A percentile compares a stretch with the other conserved stretches of the same genome.
These are phyloP conservation scores for Sordariomycetes sp. DNA, from an alignment of 2,329 filamentous ascomycete species.

Conservation along the genomic window DNA sequence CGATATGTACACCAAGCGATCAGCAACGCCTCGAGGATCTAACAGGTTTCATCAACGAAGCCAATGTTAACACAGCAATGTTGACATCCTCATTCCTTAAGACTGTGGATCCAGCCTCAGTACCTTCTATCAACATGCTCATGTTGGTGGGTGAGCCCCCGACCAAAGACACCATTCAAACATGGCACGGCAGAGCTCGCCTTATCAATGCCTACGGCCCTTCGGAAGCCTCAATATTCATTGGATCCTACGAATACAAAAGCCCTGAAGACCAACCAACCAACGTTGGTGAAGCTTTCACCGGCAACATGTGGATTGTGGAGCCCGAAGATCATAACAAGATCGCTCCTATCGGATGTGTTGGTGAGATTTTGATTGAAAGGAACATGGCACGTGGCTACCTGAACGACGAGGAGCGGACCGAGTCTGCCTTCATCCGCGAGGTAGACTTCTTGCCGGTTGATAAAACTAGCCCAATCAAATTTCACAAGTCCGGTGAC, in stretches of 20 bases:
- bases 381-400: slow-evolving; percentile 15
- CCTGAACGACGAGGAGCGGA: slow-evolving; percentile 10
- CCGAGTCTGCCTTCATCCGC: slow-evolving; percentile 23
- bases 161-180: slow-evolving; percentile 16
- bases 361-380: slow-evolving; percentile 18
- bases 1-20: slow-evolving; percentile 29
- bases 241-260: not conserved
- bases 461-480: slow-evolving; percentile 1
- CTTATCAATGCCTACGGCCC: slow-evolving; percentile 30
- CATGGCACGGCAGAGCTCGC: slow-evolving; percentile 15
- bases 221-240: slow-evolving; percentile 24
- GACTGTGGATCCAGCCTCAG: slow-evolving; percentile 4
- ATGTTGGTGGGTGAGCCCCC: slow-evolving; percentile 15
- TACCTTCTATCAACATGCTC: slow-evolving; percentile 8
- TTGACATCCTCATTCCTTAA: slow-evolving; percentile 3
- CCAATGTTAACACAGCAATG: slow-evolving; percentile 4
- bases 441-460: slow-evolving; percentile 6
- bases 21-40: slow-evolving; percentile 16
- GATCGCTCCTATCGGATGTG: slow-evolving; percentile 10
- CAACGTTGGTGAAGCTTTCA: slow-evolving; percentile 2
- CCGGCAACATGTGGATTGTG: slow-evolving; percentile 10
- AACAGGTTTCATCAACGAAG: slow-evolving; percentile 4
- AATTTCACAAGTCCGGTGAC: slow-evolving; percentile 36
- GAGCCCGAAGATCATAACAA: slow-evolving; percentile 7
- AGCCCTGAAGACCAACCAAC: slow-evolving; percentile 2